Percentiles rank a stretch among this genome's conserved stretches.
Evolutionary conservation across 345 rosid species (phyloP).

Genomic region (Boechera stricta): DNA sequence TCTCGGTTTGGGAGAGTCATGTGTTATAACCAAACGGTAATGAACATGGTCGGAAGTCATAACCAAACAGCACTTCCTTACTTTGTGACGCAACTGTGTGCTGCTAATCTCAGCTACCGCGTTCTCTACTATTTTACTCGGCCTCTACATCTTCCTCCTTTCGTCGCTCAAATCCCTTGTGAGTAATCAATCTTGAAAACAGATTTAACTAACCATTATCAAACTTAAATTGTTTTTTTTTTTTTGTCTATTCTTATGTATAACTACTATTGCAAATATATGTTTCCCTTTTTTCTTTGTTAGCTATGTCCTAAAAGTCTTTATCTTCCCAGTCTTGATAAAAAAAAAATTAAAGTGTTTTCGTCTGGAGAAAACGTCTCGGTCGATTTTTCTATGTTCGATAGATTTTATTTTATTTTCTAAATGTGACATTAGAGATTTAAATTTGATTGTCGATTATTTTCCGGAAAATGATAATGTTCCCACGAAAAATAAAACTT

Average conservation of each 20-base stretch:
- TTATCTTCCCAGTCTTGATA: background rate
- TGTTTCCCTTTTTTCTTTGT: background rate
- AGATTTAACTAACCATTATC: background rate
- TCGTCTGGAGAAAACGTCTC: too few relatives aligned
- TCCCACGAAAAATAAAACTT: too few relatives aligned
- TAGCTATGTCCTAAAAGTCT: background rate
- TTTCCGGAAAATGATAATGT: too few relatives aligned
- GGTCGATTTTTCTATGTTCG: too few relatives aligned
- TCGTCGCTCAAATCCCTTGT: conserved; percentile 48
- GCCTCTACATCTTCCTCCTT: conserved; percentile 41
- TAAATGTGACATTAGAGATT: too few relatives aligned
- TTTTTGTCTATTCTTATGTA: background rate
- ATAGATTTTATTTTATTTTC: too few relatives aligned
- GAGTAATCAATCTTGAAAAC: conserved; percentile 25
- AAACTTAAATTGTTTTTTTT: background rate
- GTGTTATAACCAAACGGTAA: conserved; percentile 30
- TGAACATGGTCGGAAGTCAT: background rate
- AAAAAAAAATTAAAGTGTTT: too few relatives aligned
- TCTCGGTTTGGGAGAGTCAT: conserved; percentile 32
- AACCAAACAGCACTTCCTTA: conserved; percentile 7
- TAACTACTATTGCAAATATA: background rate
- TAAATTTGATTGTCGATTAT: too few relatives aligned
- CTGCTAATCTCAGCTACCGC: conserved; percentile 34
- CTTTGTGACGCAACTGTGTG: conserved; percentile 31
- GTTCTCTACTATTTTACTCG: conserved; percentile 26